Evolutionary conservation across 352 stramenopile genomes (phyloP).

Genomic region (Globisporangium abappressorium): DNA sequence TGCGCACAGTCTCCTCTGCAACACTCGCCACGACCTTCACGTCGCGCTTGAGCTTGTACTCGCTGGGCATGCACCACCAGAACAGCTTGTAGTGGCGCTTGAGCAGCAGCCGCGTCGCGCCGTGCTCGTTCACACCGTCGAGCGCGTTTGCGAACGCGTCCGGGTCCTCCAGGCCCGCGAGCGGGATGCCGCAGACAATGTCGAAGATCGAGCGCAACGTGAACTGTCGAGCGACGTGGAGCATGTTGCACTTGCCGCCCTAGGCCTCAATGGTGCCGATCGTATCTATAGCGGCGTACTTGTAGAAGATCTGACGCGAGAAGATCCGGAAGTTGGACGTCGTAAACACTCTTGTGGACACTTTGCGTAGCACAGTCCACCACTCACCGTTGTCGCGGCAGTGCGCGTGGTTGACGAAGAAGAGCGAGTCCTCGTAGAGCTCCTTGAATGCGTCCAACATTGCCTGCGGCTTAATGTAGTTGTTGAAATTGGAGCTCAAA

Average conservation of each 20-base stretch:
- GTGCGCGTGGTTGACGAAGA: conserved; percentile 54
- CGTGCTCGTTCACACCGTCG: conserved; percentile 48
- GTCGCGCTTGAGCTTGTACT: conserved; percentile 37
- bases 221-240: conserved; percentile 42
- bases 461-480: conserved; percentile 65
- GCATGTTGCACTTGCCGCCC: conserved; percentile 37
- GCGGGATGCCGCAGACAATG: conserved; percentile 45
- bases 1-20: conserved; percentile 37
- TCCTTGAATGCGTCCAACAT: conserved; percentile 62
- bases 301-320: not conserved
- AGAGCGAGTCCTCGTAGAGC: conserved; percentile 68
- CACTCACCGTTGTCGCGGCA: not conserved
- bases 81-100: conserved; percentile 65
- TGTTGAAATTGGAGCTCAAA: conserved; percentile 55
- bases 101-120: conserved; percentile 41
- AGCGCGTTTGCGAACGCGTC: conserved; percentile 43
- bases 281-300: not conserved
- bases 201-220: conserved; percentile 58
- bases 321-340: not conserved
- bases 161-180: conserved; percentile 28
- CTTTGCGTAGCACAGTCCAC: not conserved
- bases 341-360: not conserved
- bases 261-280: not conserved
- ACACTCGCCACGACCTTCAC: conserved; percentile 26
- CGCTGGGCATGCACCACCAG: conserved; percentile 57